Evolutionary conservation across 176 grass and related monocot genomes (phyloP).

Genomic region (Microstegium vimineum): DNA sequence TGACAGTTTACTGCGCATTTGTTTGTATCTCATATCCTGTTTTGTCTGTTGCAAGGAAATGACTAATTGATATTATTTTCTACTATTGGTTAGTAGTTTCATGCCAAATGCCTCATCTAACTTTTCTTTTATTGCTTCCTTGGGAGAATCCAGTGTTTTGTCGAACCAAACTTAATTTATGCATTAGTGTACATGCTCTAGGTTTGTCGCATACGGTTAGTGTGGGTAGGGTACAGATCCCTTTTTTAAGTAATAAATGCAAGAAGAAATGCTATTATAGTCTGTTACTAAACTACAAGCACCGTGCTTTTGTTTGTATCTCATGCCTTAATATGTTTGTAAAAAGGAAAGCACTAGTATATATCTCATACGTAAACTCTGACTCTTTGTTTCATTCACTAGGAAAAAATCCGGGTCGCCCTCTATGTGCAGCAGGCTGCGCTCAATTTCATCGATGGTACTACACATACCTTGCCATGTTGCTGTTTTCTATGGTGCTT

Average conservation of each 20-base stretch:
- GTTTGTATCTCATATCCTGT: background rate
- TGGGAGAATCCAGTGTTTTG: background rate
- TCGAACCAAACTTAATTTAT: background rate
- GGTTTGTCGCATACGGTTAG: background rate
- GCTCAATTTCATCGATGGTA: background rate
- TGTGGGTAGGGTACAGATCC: background rate
- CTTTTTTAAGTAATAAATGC: background rate
- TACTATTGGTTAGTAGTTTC: too few species aligned
- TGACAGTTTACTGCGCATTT: background rate
- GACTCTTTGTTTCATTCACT: background rate
- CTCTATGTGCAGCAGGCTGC: background rate
- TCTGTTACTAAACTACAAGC: background rate
- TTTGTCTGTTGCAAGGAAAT: too few species aligned
- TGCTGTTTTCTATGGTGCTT: background rate
- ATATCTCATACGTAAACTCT: background rate
- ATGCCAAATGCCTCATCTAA: too few species aligned
- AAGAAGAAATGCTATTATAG: background rate
- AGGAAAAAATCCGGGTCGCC: background rate
- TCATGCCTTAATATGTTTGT: background rate
- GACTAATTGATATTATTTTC: too few species aligned
- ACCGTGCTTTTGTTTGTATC: background rate
- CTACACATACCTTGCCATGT: background rate
- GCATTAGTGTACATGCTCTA: background rate
- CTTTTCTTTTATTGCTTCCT: background rate
- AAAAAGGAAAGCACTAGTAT: background rate